Evolutionary conservation across 345 rosid genomes (phyloP).

Genomic region (Gossypium turneri): DNA sequence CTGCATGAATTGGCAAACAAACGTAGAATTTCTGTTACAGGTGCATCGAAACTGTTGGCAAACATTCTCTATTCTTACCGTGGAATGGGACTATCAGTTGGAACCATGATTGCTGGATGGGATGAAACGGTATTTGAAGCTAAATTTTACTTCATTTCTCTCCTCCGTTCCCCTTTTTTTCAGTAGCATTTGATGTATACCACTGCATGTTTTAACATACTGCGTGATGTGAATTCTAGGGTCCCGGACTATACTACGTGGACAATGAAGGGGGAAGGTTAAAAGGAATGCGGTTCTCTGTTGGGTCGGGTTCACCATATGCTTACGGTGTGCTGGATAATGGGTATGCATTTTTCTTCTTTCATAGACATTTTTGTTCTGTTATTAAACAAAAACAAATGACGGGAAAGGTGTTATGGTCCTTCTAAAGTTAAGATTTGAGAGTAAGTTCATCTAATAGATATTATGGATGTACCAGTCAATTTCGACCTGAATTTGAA

Average conservation of each 20-base stretch:
- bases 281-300: conserved; percentile 94
- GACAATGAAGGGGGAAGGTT: conserved; percentile 98
- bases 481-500: no score
- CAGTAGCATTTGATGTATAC: neutral
- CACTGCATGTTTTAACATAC: neutral
- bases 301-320: conserved; percentile 98
- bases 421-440: neutral
- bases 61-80: conserved; percentile 94
- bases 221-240: conserved; percentile 40
- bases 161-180: neutral
- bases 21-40: conserved; percentile 93
- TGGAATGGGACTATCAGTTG: conserved; percentile 97
- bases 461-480: no score
- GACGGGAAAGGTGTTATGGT: neutral
- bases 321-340: conserved; percentile 95
- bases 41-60: conserved; percentile 94
- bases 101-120: conserved; percentile 99
- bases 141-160: conserved; percentile 3
- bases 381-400: neutral
- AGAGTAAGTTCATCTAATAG: no score
- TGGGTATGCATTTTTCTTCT: conserved; percentile 47
- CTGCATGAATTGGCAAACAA: conserved; percentile 96
- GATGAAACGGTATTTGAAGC: conserved; percentile 73
- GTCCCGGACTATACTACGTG: conserved; percentile 95
- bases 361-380: neutral